Conservation (phyloP, 345 rosid genomes). For the Arabis alpina region DNA sequence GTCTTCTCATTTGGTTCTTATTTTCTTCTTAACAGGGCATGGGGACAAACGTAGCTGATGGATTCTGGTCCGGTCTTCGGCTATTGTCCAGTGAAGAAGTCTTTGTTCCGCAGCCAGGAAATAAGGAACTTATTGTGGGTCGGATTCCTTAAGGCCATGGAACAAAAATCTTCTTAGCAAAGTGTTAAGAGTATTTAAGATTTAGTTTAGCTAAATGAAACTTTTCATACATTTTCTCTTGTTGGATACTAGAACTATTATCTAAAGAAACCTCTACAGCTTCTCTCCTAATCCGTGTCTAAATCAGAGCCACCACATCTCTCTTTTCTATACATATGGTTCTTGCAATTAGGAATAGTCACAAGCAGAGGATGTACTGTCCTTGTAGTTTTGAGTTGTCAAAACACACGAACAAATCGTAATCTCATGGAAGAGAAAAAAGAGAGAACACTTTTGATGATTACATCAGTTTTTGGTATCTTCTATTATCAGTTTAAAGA, state of each 20-base stretch:
- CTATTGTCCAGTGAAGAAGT: slow-evolving; percentile 25
- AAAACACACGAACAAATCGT: slow-evolving; percentile 17
- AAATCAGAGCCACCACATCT: slow-evolving; percentile 17
- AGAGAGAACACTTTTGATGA: slow-evolving; percentile 18
- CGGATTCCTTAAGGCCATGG: background rate
- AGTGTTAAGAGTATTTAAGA: slow-evolving; percentile 34
- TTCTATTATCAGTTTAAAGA: slow-evolving; percentile 38
- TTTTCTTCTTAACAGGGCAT: slow-evolving; percentile 39
- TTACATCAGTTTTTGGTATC: slow-evolving; percentile 39
- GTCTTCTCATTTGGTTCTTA: slow-evolving; percentile 12
- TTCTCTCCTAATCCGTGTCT: slow-evolving; percentile 11
- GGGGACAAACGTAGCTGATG: slow-evolving; percentile 43
- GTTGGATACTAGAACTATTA: slow-evolving; percentile 27
- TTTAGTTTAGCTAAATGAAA: slow-evolving; percentile 37
- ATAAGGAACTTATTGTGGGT: slow-evolving; percentile 16
- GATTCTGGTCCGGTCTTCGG: slow-evolving; percentile 25
- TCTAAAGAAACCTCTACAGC: slow-evolving; percentile 28
- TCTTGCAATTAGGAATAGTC: slow-evolving; percentile 22
- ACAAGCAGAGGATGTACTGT: slow-evolving; percentile 23
- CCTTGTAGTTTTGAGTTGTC: slow-evolving; percentile 36
- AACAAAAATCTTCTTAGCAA: slow-evolving; percentile 23
- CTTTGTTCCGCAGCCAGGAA: slow-evolving; percentile 11
- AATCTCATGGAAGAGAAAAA: slow-evolving; percentile 30
- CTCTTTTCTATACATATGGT: background rate
- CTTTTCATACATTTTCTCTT: slow-evolving; percentile 15